A percentile compares a stretch with the other conserved stretches of the same genome.
phyloP scores from a whole-genome alignment of 2,329 filamentous ascomycete genomes.

The Apiospora phragmitis region DNA sequence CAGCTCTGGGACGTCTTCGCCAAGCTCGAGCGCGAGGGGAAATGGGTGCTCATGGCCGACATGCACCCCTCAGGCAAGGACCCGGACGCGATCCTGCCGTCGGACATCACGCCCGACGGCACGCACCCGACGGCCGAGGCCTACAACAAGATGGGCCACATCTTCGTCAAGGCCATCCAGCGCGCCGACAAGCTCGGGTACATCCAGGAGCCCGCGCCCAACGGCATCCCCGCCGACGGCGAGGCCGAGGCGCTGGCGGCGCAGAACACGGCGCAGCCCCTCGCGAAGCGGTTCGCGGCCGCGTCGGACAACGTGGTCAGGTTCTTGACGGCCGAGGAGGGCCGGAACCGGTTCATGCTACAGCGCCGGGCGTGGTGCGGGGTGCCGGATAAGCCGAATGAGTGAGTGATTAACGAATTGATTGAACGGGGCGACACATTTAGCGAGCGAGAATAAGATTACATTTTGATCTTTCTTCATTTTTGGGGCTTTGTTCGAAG shows the following conservation, averaged over 20 bases:
- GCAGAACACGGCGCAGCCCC: background rate
- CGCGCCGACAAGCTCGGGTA: slow-evolving; percentile 22
- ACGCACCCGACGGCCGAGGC: slow-evolving; percentile 26
- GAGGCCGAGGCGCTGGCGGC: slow-evolving; percentile 7
- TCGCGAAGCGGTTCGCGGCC: background rate
- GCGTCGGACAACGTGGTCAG: background rate
- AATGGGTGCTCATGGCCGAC: slow-evolving; percentile 26
- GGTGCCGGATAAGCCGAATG: background rate
- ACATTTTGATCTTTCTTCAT: background rate
- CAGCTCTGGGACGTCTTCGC: slow-evolving; percentile 22
- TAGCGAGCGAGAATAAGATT: background rate
- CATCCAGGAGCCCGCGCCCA: slow-evolving; percentile 19
- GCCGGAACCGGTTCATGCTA: slow-evolving; percentile 9
- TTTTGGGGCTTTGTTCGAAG: background rate
- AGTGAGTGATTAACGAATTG: background rate
- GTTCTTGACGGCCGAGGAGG: background rate
- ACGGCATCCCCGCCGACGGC: slow-evolving; percentile 20
- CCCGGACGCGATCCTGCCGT: slow-evolving; percentile 18
- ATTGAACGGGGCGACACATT: background rate
- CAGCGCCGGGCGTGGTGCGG: slow-evolving; percentile 7
- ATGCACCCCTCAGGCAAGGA: slow-evolving; percentile 23
- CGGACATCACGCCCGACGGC: slow-evolving; percentile 25
- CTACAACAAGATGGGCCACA: slow-evolving; percentile 25
- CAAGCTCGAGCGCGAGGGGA: slow-evolving; percentile 14
- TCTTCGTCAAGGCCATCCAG: slow-evolving; percentile 23